Evolutionary conservation across 1,139 yeast genomes (phyloP), one percentile per base, ranked within the genome.

Genomic region (Suhomyces anneliseae): DNA sequence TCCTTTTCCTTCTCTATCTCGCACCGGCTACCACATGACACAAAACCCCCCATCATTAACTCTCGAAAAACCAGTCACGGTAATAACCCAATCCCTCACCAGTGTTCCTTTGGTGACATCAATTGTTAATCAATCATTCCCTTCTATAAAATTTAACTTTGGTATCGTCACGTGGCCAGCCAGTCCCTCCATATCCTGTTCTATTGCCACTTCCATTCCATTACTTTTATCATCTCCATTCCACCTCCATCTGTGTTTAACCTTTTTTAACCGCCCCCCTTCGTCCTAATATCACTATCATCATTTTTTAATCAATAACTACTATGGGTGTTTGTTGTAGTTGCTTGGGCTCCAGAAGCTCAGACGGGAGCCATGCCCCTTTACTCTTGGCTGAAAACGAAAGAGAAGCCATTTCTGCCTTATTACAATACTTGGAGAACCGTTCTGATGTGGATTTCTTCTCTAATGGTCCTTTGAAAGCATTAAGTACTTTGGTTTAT

Each of bases 301-400:
- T 37, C 32, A n/a, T 27, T 8, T 8, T 8, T 8, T 8, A 8
- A 19, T 14, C 15, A 2, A 6, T 10, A n/a, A 39, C 39, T 10
- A 27, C 36, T 39, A 85, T 85, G 90, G 90, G 90, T 57, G 72
- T 70, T 52, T 82, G 89, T 61, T 83, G 85, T 62, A 82, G 87
- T 70, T 83, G 87, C 65, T 59, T 74, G 43, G 57, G 65, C 49
- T 70, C 74, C 38, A 68, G 74, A 24, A 58, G 59, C 43, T 64
- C 67, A 41, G 78, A 72, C 52, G 74, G 77, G 34, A 69, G 69
- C 50, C 85, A 86, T 61, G 89, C 95, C 41, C 95, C 96, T 43
- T 68, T 75, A 31, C 79, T 93, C 44, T 76, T 93, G 51, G 97
- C 96, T n/a, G 98, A 93, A 61, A 90, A 92, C 62, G 99, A 93